Evolutionary conservation across 306 rosid genomes (phyloP).

Genomic region (Oxytropis ochrocephala): DNA sequence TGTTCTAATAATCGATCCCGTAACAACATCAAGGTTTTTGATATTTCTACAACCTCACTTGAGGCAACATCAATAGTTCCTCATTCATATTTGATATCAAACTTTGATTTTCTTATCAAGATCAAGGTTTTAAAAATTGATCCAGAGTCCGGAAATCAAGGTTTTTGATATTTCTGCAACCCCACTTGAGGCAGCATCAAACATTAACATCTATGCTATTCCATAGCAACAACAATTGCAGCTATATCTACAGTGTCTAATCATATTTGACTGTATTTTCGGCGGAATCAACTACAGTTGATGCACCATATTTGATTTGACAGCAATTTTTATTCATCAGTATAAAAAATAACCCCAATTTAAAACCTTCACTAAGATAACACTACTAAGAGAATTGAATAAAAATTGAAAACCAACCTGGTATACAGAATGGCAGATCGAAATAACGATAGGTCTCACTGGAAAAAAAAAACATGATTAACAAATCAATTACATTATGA

Average conservation of each 20-base stretch:
- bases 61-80: too few species aligned
- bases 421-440: conserved; percentile 73
- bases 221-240: neutral
- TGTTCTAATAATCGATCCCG: neutral
- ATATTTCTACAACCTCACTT: neutral
- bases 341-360: neutral
- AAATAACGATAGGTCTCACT: conserved; percentile 57
- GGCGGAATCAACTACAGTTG: too few species aligned
- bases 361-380: neutral
- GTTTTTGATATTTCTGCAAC: neutral
- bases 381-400: neutral
- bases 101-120: neutral
- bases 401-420: conserved; percentile 40
- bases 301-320: too few species aligned
- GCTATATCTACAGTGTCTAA: neutral
- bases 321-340: neutral
- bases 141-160: neutral
- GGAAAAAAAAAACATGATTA: neutral
- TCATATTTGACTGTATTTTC: neutral
- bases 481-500: neutral
- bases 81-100: neutral
- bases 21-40: neutral
- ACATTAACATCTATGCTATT: neutral
- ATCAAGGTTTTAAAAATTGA: neutral
- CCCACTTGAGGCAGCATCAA: neutral